Conservation (phyloP, 495 filamentous ascomycete species). For the Gamarada debralockiae region DNA sequence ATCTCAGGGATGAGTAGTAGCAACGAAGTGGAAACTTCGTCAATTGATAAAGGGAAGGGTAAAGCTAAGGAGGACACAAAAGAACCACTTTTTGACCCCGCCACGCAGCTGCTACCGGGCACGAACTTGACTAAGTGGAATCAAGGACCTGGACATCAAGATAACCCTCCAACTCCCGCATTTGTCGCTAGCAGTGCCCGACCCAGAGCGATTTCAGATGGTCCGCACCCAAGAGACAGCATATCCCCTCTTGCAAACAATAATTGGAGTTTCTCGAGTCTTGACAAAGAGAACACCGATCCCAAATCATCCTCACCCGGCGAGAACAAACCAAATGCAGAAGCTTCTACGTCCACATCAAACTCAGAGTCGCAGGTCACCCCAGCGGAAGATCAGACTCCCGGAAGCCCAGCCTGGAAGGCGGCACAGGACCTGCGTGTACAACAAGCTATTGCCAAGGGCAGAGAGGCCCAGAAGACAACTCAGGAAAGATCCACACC, state of each 20-base stretch:
- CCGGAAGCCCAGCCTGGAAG: slow-evolving; percentile 12
- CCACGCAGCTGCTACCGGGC: neutral
- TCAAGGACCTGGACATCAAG: neutral
- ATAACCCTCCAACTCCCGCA: neutral
- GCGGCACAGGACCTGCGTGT: slow-evolving; percentile 12
- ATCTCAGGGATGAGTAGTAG: neutral
- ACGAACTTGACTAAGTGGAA: neutral
- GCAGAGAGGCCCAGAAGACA: neutral
- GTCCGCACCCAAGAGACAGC: slow-evolving; percentile 29
- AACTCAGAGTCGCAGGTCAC: neutral
- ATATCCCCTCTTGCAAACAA: slow-evolving; percentile 42
- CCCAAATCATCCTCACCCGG: neutral
- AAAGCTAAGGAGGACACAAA: slow-evolving; percentile 18
- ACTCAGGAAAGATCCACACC: neutral
- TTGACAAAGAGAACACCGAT: neutral
- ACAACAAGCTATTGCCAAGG: slow-evolving; percentile 10
- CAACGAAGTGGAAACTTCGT: neutral
- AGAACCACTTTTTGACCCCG: neutral
- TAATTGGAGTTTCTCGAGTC: slow-evolving; percentile 38
- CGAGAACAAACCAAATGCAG: neutral
- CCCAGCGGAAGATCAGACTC: neutral
- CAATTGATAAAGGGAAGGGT: slow-evolving; percentile 34
- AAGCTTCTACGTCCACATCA: neutral
- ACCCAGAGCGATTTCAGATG: slow-evolving; percentile 43
- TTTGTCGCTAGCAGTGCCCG: slow-evolving; percentile 4